A percentile compares a stretch with the other conserved stretches of the same genome.
phyloP scores from a whole-genome alignment of 2,329 filamentous ascomycete species.

The Neoarthrinium moseri region DNA sequence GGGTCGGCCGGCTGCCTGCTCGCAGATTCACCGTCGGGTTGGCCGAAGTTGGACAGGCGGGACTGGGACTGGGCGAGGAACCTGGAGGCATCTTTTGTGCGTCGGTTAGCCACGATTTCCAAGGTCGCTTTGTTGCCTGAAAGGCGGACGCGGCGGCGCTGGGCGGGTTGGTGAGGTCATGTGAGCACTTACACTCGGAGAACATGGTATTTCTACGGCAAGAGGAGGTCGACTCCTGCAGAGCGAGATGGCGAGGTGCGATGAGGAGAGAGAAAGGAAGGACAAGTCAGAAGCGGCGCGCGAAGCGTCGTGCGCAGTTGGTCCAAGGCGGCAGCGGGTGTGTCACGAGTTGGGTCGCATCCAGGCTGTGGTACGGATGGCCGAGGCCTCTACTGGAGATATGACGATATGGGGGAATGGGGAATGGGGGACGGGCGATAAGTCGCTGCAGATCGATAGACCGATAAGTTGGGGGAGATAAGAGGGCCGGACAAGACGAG shows the following conservation, averaged over 20 bases:
- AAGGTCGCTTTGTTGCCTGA: too few relatives aligned
- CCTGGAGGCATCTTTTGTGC: slow-evolving; percentile 72
- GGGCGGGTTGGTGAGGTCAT: slow-evolving; percentile 1
- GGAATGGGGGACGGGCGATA: neutral
- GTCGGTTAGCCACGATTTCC: too few relatives aligned
- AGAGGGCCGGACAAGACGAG: neutral
- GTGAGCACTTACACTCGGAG: slow-evolving; percentile 77
- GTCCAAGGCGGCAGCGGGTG: too few relatives aligned
- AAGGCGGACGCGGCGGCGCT: neutral
- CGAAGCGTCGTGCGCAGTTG: too few relatives aligned
- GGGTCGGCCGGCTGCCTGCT: slow-evolving; percentile 11
- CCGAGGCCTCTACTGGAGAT: slow-evolving; percentile 1
- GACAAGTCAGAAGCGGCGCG: too few relatives aligned
- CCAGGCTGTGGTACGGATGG: neutral
- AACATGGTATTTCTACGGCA: slow-evolving; percentile 55
- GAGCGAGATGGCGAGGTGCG: slow-evolving; percentile 8
- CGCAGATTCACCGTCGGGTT: slow-evolving; percentile 42
- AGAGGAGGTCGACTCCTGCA: slow-evolving; percentile 29
- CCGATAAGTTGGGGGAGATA: neutral
- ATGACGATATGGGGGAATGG: slow-evolving; percentile 2
- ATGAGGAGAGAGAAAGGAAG: neutral
- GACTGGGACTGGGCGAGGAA: slow-evolving; percentile 97
- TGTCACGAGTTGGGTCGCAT: neutral
- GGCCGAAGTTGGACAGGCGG: slow-evolving; percentile 71
- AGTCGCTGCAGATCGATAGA: too few relatives aligned